Evolutionary conservation across 1,139 yeast species (phyloP).

Genomic region (Pichia sp.): DNA sequence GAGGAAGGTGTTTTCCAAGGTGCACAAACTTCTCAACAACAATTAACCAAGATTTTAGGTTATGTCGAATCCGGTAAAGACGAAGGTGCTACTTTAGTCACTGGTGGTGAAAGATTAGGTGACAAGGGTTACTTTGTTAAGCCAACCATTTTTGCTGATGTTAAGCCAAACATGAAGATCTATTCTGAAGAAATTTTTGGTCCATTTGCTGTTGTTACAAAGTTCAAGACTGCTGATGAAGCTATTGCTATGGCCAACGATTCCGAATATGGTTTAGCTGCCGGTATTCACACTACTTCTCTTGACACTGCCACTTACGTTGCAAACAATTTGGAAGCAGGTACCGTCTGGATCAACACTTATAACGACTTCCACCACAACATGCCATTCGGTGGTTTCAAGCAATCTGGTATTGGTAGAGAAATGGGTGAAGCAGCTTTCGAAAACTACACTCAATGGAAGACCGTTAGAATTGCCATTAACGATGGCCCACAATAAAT

Average conservation of each 20-base stretch:
- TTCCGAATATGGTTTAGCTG: conserved; percentile 74
- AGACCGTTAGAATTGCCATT: conserved; percentile 53
- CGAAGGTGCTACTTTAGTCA: conserved; percentile 39
- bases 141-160: conserved; percentile 65
- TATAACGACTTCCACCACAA: conserved; percentile 65
- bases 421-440: conserved; percentile 73
- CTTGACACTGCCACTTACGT: conserved; percentile 45
- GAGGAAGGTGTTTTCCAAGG: conserved; percentile 60
- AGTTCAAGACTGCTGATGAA: conserved; percentile 57
- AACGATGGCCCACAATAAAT: conserved; percentile 16
- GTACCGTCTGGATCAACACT: conserved; percentile 73
- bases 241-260: conserved; percentile 56
- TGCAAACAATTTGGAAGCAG: conserved; percentile 55
- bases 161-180: conserved; percentile 47
- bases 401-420: conserved; percentile 73
- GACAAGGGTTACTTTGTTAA: conserved; percentile 55
- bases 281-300: conserved; percentile 63
- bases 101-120: conserved; percentile 62
- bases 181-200: conserved; percentile 69
- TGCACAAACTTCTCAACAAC: conserved; percentile 63
- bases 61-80: conserved; percentile 71
- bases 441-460: conserved; percentile 62
- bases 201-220: conserved; percentile 61
- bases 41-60: conserved; percentile 61
- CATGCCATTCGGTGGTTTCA: conserved; percentile 76